Evolutionary conservation across 108 stramenopile genomes (phyloP), one percentile per base, ranked within the genome.

Genomic region (Licmophora abbreviata): DNA sequence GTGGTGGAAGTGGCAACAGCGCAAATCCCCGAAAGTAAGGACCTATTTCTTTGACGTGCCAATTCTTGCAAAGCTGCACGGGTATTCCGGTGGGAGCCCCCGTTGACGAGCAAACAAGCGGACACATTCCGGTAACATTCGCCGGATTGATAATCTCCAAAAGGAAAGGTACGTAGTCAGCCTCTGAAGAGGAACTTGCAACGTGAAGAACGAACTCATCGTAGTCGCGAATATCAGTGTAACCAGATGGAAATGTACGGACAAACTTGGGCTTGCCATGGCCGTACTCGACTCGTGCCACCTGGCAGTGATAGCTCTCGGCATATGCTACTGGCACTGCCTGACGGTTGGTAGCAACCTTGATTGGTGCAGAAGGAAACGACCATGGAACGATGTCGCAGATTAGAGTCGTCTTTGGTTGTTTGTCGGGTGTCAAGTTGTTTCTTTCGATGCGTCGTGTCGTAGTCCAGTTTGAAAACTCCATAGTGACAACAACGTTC

Each of bases 211-310:
- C 18, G 25, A 46, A 46, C 25, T 26, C 21, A 26, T 46, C 45
- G 8, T 46, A 26, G 25, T 46, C 45, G 22, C 45, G 22, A 26
- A 46, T 46, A 46, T 46, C 45, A 1, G 45, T 46, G 21, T 46
- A 46, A n/a, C 45, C 45, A n/a, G 45, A 20, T 1, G 18, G 24
- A 46, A 46, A 46, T n/a, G n/a, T 9, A 26, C 45, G 22, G n/a
- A n/a, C n/a, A n/a, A n/a, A n/a, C n/a, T n/a, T n/a, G n/a, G n/a
- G n/a, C n/a, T n/a, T n/a, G n/a, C n/a, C n/a, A n/a, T n/a, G n/a
- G n/a, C n/a, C n/a, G n/a, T n/a, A n/a, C n/a, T n/a, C n/a, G n/a
- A n/a, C n/a, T n/a, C n/a, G n/a, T n/a, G n/a, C n/a, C n/a, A n/a
- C n/a, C n/a, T n/a, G n/a, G n/a, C n/a, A n/a, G n/a, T n/a, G n/a